Base-by-base conservation (phyloP, 176 grass and related monocot genomes). In the Dactylis glomerata region DNA sequence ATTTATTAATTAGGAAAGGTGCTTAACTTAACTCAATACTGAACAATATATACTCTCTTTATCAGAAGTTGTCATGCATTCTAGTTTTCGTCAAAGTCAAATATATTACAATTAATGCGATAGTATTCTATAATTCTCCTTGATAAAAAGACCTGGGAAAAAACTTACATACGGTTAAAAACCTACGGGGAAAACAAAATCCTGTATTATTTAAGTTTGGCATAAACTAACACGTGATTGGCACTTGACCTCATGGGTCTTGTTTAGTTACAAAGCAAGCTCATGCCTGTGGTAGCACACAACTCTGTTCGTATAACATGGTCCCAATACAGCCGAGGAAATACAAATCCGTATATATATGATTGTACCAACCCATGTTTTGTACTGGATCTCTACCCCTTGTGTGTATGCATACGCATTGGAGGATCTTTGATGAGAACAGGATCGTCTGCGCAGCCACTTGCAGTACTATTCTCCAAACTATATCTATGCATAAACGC, bases 151-250 rank as follows among this genome's bases (percentile, higher is more conserved):
- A 12, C 1, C 49, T 51, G 20, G 49, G 10, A 6, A 50, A 51
- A 51, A 6, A 51, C 16, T 5, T 5, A 19, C 16, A 51, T 10
- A 16, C 16, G 47, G 32, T 66, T 20, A 66, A 36, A 81, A 68
- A 42, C 41, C 49, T 36, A 36, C 3, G 34, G 34, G n/a, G n/a
- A n/a, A n/a, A n/a, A n/a, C n/a, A n/a, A n/a, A n/a, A n/a, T n/a
- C n/a, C n/a, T n/a, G n/a, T n/a, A n/a, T n/a, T n/a, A n/a, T n/a
- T n/a, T n/a, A n/a, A n/a, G n/a, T n/a, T n/a, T n/a, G n/a, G n/a
- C n/a, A 59, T 2, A 10, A 42, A 10, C 47, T n/a, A 28, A 3
- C 86, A 87, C 82, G 79, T 58, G 50, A 70, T 59, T 82, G 72
- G n/a, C n/a, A 5, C 33, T 40, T 68, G 8, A 68, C 65, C 19